Base-by-base conservation (phyloP, 495 filamentous ascomycete species). In the Penicillium nucicola region DNA sequence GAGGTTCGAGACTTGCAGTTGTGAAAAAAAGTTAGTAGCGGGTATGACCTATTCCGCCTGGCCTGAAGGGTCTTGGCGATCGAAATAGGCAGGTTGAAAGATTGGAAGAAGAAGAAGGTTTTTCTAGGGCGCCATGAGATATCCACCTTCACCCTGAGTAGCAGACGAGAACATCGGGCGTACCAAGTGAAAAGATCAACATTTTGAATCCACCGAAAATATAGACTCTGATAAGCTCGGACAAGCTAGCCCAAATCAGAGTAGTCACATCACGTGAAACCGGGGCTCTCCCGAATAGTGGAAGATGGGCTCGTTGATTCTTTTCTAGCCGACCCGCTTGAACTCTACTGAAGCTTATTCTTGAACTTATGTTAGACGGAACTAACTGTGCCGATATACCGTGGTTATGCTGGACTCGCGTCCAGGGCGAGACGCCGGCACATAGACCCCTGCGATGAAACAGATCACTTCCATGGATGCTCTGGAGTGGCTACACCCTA, bases 401-500 rank as follows among this genome's bases (percentile, higher is more conserved):
- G 45, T 18, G 34, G 22, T 31, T 36, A 35, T n/a, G 20, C 5
- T 35, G 30, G 25, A 9, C 44, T 13, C 25, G 25, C 25, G 25
- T 28, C 7, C 25, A 28, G 25, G 44, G 25, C 47, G 17, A 42
- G 47, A 32, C 22, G 38, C 47, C 14, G n/a, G 18, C 14, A 50
- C 38, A 36, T 36, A 36, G 13, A 42, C 36, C 38, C 38, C 5
- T 25, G 19, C 30, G 38, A 34, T 50, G 47, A 50, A 50, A 50
- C 37, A 49, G 33, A 9, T 10, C 11, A 44, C n/a, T 31, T 19
- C 14, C 45, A 14, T 38, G 35, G 35, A 23, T 23, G 25, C 25
- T 1, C 7, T 28, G 25, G 25, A 28, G 5, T 28, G 5, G 25
- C 25, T 9, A 9, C 25, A 28, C 25, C 25, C 25, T 28, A 28